These are phyloP conservation scores for Torrubiella hemipterigena DNA, from an alignment of 2,329 filamentous ascomycete species.

Conservation along the genomic window DNA sequence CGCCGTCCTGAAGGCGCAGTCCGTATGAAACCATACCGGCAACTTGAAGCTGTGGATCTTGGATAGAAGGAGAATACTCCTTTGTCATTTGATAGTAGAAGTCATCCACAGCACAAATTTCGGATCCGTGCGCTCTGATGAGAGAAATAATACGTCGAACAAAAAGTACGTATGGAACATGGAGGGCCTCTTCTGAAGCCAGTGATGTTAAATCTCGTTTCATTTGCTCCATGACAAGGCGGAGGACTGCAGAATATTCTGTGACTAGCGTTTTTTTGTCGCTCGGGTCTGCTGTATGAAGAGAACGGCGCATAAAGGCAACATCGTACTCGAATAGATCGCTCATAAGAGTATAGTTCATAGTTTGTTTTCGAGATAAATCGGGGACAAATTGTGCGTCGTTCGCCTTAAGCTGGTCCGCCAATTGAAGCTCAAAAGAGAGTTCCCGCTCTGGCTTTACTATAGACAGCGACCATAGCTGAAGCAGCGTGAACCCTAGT, in stretches of 20 bases:
- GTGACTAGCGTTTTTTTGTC: constrained; percentile 22
- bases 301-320: constrained; percentile 34
- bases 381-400: constrained; percentile 30
- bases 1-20: constrained; percentile 39
- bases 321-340: constrained; percentile 37
- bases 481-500: constrained; percentile 29
- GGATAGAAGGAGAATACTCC: constrained; percentile 41
- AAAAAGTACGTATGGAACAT: constrained; percentile 36
- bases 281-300: constrained; percentile 25
- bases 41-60: constrained; percentile 44
- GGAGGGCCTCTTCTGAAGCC: constrained; percentile 21
- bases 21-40: constrained; percentile 45
- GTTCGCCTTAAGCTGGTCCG: constrained; percentile 28
- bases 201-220: constrained; percentile 33
- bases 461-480: constrained; percentile 41
- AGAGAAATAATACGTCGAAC: constrained; percentile 38
- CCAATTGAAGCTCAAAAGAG: constrained; percentile 37
- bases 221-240: constrained; percentile 40
- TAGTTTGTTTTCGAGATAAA: constrained; percentile 20
- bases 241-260: constrained; percentile 31
- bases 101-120: constrained; percentile 39
- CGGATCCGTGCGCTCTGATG: constrained; percentile 40
- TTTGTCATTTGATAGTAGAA: constrained; percentile 45
- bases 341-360: constrained; percentile 36
- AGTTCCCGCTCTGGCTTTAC: constrained; percentile 35